Evolutionary conservation across 768 basidiomycete genomes (phyloP).

Genomic region (Pisolithus sp.): DNA sequence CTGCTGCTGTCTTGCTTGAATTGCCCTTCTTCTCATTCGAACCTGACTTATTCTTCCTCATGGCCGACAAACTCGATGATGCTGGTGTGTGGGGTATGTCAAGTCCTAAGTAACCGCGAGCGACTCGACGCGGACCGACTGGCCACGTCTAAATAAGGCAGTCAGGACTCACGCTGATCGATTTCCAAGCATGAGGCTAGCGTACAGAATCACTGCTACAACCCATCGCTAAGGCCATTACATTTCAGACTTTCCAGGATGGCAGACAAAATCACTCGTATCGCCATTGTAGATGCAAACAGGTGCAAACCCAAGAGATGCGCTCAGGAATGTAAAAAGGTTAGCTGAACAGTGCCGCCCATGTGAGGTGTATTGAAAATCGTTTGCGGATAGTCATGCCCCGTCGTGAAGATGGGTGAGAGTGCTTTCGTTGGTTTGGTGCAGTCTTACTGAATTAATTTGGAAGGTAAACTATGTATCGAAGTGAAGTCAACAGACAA

Average conservation of each 20-base stretch:
- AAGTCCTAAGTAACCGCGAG: no score
- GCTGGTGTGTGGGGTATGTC: no score
- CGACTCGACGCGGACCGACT: neutral
- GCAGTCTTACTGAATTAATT: neutral
- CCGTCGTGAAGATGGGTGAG: slow-evolving; percentile 95
- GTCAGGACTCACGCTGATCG: neutral
- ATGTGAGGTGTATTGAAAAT: slow-evolving; percentile 6
- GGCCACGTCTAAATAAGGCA: slow-evolving; percentile 1
- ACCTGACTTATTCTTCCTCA: slow-evolving; percentile 26
- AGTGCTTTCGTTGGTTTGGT: neutral
- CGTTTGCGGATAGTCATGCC: slow-evolving; percentile 60
- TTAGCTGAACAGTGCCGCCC: slow-evolving; percentile 19
- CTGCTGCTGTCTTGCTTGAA: slow-evolving; percentile 13
- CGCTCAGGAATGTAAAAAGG: slow-evolving; percentile 98
- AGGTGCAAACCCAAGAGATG: slow-evolving; percentile 95
- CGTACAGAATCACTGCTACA: neutral
- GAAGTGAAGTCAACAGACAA: slow-evolving; percentile 95
- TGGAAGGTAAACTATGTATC: slow-evolving; percentile 89
- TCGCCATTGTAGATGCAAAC: slow-evolving; percentile 90
- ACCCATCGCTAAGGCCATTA: neutral
- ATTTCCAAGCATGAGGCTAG: neutral
- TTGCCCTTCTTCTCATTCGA: slow-evolving; percentile 18
- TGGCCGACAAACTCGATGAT: neutral
- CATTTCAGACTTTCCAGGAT: slow-evolving; percentile 30
- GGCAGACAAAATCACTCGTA: slow-evolving; percentile 96